phyloP scores from a whole-genome alignment of 2,329 filamentous ascomycete species.

The Davidsoniella australis region DNA sequence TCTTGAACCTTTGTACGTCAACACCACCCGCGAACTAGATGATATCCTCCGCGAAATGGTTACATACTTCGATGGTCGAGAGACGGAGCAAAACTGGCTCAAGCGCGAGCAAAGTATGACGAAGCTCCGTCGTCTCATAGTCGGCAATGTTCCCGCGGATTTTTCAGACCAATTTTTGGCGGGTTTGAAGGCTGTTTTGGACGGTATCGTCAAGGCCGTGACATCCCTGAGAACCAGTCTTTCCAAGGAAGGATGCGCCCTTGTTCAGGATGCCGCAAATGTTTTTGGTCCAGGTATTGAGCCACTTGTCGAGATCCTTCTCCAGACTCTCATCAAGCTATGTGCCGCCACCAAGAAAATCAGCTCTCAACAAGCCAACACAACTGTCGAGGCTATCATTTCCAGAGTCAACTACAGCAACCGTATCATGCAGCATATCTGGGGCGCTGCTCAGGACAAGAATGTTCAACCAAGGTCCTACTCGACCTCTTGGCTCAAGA shows the following conservation, averaged over 20 bases:
- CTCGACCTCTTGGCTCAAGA: conserved; percentile 69
- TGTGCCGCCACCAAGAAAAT: conserved; percentile 88
- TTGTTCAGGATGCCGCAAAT: conserved; percentile 71
- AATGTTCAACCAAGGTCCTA: conserved; percentile 75
- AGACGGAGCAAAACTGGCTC: conserved; percentile 83
- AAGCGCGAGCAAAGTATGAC: conserved; percentile 66
- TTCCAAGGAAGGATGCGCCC: conserved; percentile 66
- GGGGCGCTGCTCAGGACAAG: conserved; percentile 73
- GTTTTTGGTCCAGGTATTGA: conserved; percentile 66
- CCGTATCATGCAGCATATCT: conserved; percentile 74
- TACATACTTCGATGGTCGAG: conserved; percentile 66
- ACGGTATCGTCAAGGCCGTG: conserved; percentile 75
- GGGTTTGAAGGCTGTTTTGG: conserved; percentile 56
- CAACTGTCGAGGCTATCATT: conserved; percentile 65
- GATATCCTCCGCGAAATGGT: conserved; percentile 73
- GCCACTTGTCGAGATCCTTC: conserved; percentile 72
- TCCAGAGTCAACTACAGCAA: conserved; percentile 61
- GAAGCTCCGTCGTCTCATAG: conserved; percentile 60
- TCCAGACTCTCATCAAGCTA: conserved; percentile 81
- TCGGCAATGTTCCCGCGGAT: conserved; percentile 67
- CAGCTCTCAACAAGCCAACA: conserved; percentile 64
- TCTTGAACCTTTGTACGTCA: conserved; percentile 68
- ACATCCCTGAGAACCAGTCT: conserved; percentile 78
- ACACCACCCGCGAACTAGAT: conserved; percentile 74
- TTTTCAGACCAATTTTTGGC: conserved; percentile 54